A percentile compares a stretch with the other conserved stretches of the same genome.
Conservation (phyloP, 2,329 filamentous ascomycete genomes). For the Xylaria sp. region DNA sequence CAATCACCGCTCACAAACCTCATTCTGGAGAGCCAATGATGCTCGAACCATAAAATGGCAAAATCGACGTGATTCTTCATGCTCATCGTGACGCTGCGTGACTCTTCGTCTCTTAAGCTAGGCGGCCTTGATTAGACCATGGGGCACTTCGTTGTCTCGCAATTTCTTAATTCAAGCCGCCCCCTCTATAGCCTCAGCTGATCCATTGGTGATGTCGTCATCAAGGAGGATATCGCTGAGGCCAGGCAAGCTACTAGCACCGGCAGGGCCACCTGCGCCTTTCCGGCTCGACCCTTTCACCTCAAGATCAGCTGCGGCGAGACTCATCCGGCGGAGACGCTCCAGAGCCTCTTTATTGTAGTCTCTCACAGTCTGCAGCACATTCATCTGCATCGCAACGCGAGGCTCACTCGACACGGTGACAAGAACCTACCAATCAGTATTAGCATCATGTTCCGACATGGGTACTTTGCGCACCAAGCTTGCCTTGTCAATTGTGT, state of each 20-base stretch:
- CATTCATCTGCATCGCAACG: constrained; percentile 70
- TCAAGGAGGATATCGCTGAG: constrained; percentile 35
- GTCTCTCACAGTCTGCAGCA: constrained; percentile 69
- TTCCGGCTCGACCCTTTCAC: constrained; percentile 52
- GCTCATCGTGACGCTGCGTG: not conserved
- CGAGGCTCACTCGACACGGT: constrained; percentile 72
- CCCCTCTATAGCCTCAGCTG: constrained; percentile 17
- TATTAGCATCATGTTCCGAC: constrained; percentile 16
- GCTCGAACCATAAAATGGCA: not conserved
- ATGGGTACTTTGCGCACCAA: not conserved
- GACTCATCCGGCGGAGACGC: constrained; percentile 77
- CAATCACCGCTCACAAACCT: not conserved
- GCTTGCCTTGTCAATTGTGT: constrained; percentile 75
- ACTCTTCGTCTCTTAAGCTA: not conserved
- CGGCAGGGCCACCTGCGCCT: constrained; percentile 9
- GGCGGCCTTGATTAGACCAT: not conserved
- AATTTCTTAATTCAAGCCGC: constrained; percentile 15
- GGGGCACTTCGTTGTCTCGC: not conserved
- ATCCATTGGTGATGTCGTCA: constrained; percentile 25
- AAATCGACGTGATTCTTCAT: not conserved
- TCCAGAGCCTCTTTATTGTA: constrained; percentile 79
- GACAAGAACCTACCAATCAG: constrained; percentile 65
- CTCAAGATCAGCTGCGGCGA: constrained; percentile 77
- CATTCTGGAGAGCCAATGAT: not conserved
- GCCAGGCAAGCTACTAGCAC: constrained; percentile 27